Evolutionary conservation across 1,284 basidiomycete genomes (phyloP), one percentile per base, ranked within the genome.

Genomic region (Sanghuangporus sanghuang): DNA sequence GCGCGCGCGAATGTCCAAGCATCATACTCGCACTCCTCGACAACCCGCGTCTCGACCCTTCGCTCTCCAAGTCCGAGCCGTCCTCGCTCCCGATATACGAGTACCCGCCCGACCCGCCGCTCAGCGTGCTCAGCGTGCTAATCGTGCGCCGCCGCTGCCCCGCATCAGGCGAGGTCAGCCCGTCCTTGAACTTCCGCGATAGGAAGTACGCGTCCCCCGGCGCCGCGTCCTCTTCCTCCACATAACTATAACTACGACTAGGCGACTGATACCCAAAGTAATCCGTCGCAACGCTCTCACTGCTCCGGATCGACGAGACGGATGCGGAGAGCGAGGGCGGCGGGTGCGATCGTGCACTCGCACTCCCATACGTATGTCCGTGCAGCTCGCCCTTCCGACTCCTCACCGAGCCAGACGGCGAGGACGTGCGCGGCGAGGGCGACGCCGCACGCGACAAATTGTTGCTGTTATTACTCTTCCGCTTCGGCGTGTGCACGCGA

Each of bases 401-500:
- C 14, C 38, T 38, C 68, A 70, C 76, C 75, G 57, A 73, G 72
- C 65, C 77, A 71, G 57, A 69, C 70, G 58, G 72, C 60, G 64
- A 68, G 56, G 57, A 82, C 81, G 36, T 85, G 86, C 60, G 88
- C 73, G 66, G 91, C 89, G 70, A 79, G 85, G 5, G 84, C 79
- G 70, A 87, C 82, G 14, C 76, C 73, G 64, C 78, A 75, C 68
- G 79, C 78, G 27, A 82, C 80, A 1, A 83, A 79, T 44, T 76
- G n/a, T n/a, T n/a, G 16, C 5, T 32, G 27, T 5, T 32, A 32
- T 32, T 32, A 60, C 80, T 76, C 69, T 84, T 89, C 35, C 49
- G 55, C 49, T 63, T 63, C 46, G 89, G 89, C 32, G 89, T 89
- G 71, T 91, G 85, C 12, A 91, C 84, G 46, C 89, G 87, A 76